Percentiles rank a stretch among this genome's conserved stretches.
phyloP scores from a whole-genome alignment of 1,284 basidiomycete genomes.

The Puccinia horiana region DNA sequence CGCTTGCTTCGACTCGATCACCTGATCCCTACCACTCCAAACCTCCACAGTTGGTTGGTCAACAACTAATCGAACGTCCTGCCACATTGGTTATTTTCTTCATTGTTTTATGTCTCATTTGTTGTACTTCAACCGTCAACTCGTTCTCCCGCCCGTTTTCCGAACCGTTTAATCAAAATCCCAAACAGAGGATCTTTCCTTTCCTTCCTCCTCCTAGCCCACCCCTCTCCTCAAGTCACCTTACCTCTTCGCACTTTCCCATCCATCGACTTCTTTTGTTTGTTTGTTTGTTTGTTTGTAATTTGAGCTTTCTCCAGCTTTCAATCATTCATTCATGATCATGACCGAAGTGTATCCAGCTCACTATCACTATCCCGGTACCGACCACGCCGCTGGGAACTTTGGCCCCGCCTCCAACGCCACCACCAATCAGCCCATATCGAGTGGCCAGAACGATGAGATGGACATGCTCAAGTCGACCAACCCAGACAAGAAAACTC shows the following conservation, averaged over 20 bases:
- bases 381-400: constrained; percentile 11
- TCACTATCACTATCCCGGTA: constrained; percentile 31
- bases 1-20: constrained; percentile 51
- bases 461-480: constrained; percentile 30
- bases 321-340: constrained; percentile 34
- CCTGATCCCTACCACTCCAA: constrained; percentile 29
- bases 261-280: constrained; percentile 34
- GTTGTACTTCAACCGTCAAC: constrained; percentile 37
- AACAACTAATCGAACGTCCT: constrained; percentile 31
- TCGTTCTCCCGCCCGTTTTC: constrained; percentile 28
- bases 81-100: constrained; percentile 41
- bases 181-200: constrained; percentile 32
- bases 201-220: background rate
- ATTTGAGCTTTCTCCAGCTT: constrained; percentile 28
- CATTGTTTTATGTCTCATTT: constrained; percentile 31
- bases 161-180: constrained; percentile 40
- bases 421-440: constrained; percentile 6
- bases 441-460: constrained; percentile 11
- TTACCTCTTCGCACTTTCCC: constrained; percentile 14
- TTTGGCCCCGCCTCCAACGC: constrained; percentile 5
- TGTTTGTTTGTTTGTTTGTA: constrained; percentile 38
- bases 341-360: constrained; percentile 49
- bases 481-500: constrained; percentile 45
- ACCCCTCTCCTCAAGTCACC: background rate
- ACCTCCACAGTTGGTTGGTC: constrained; percentile 59